Evolutionary conservation across 73 alveolate species (phyloP).

Genomic region (Tetrahymena malaccensis): DNA sequence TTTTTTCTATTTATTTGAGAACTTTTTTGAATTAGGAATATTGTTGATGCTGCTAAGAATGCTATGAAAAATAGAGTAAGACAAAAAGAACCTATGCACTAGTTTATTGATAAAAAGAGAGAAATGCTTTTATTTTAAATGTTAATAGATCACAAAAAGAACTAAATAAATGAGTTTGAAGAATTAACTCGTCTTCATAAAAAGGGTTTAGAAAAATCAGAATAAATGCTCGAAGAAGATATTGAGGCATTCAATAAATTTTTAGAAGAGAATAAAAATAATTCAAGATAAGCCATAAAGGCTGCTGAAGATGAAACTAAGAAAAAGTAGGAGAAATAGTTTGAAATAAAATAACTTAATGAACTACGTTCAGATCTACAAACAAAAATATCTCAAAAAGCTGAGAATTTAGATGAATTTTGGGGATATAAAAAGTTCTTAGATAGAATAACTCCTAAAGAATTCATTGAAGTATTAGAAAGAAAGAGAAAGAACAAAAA

Average conservation of each 20-base stretch:
- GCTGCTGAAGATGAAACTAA: constrained; percentile 33
- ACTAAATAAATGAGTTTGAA: constrained; percentile 18
- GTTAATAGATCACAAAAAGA: constrained; percentile 26
- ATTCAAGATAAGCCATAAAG: constrained; percentile 29
- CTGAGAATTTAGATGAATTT: constrained; percentile 16
- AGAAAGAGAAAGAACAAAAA: not conserved
- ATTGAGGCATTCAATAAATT: constrained; percentile 17
- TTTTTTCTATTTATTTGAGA: not conserved
- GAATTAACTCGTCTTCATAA: constrained; percentile 10
- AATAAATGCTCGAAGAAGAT: constrained; percentile 29
- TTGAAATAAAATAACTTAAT: constrained; percentile 9
- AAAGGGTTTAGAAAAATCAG: constrained; percentile 25
- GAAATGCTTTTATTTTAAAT: constrained; percentile 28
- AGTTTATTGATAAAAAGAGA: constrained; percentile 23
- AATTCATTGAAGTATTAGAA: not conserved
- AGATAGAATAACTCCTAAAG: constrained; percentile 33
- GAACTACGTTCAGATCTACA: constrained; percentile 9
- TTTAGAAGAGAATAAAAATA: constrained; percentile 17
- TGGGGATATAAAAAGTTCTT: constrained; percentile 15
- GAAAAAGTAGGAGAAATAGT: constrained; percentile 1
- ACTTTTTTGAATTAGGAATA: not conserved
- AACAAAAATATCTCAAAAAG: constrained; percentile 11
- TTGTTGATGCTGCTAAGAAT: constrained; percentile 19
- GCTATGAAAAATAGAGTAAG: constrained; percentile 32
- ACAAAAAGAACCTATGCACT: constrained; percentile 29